Evolutionary conservation across 106 monocot species (phyloP).

Genomic region (Acanthochlamys bracteata): DNA sequence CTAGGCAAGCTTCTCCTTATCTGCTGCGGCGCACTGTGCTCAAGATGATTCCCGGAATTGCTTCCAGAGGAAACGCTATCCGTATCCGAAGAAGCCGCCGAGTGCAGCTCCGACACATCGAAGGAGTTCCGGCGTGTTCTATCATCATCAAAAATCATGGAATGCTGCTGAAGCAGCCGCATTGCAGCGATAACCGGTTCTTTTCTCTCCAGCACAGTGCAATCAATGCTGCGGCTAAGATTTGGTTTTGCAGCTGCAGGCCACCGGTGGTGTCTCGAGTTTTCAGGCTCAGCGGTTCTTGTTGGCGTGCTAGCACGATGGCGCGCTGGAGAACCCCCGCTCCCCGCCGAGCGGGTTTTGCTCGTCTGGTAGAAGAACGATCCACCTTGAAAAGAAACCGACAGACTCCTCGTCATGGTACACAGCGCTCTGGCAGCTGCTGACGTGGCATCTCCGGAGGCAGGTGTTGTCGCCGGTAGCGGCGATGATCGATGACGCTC

Average conservation of each 20-base stretch:
- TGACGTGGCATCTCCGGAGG: slow-evolving; percentile 5
- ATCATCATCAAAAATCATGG: slow-evolving; percentile 42
- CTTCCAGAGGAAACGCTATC: slow-evolving; percentile 91
- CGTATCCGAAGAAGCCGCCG: slow-evolving; percentile 48
- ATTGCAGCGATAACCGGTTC: slow-evolving; percentile 43
- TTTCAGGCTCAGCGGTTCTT: not conserved
- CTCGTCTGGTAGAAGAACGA: slow-evolving; percentile 91
- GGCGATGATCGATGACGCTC: slow-evolving; percentile 49
- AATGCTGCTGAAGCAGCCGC: slow-evolving; percentile 47
- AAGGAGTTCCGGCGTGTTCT: slow-evolving; percentile 32
- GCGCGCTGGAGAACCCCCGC: slow-evolving; percentile 17
- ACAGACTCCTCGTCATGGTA: slow-evolving; percentile 56
- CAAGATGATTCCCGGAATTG: slow-evolving; percentile 49
- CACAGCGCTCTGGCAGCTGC: slow-evolving; percentile 19
- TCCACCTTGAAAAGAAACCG: slow-evolving; percentile 79
- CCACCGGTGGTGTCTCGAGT: slow-evolving; percentile 23
- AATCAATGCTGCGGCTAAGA: slow-evolving; percentile 42
- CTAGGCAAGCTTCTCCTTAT: slow-evolving; percentile 15
- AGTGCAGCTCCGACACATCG: slow-evolving; percentile 31
- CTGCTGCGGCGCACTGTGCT: slow-evolving; percentile 16
- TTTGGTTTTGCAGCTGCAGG: slow-evolving; percentile 37
- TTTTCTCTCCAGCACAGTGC: slow-evolving; percentile 22
- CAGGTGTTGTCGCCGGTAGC: not conserved
- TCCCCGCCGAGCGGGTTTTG: slow-evolving; percentile 15
- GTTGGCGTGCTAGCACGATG: slow-evolving; percentile 12